These are phyloP conservation scores for Hericium coralloides DNA, from an alignment of 768 basidiomycete species.

Conservation along the genomic window DNA sequence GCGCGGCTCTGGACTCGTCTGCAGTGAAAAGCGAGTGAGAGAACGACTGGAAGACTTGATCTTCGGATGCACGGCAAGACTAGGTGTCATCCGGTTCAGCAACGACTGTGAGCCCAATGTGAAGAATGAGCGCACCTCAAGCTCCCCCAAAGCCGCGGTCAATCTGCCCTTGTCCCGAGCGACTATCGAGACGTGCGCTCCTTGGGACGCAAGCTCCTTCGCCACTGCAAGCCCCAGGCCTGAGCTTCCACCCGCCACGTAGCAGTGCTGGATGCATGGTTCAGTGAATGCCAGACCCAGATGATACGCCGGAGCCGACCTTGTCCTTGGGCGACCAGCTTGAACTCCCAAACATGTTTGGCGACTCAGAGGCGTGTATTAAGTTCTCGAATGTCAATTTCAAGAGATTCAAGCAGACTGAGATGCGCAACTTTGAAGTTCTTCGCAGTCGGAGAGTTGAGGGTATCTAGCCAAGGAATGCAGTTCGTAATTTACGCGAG, in stretches of 20 bases:
- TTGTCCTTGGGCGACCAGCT: neutral
- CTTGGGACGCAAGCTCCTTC: slow-evolving; percentile 48
- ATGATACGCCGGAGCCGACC: neutral
- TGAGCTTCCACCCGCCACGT: slow-evolving; percentile 74
- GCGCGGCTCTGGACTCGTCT: slow-evolving; percentile 44
- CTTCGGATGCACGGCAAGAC: slow-evolving; percentile 40
- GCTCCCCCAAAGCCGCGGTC: slow-evolving; percentile 42
- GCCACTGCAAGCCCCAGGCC: slow-evolving; percentile 76
- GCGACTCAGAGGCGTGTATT: too few relatives aligned
- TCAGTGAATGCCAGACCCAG: neutral
- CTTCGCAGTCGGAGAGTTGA: too few relatives aligned
- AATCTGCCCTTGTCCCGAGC: slow-evolving; percentile 61
- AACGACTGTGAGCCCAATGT: neutral
- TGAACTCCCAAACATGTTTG: neutral
- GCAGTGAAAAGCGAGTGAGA: slow-evolving; percentile 55
- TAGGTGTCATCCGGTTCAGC: slow-evolving; percentile 16
- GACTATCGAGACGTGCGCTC: slow-evolving; percentile 79
- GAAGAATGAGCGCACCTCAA: slow-evolving; percentile 44
- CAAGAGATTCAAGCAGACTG: too few relatives aligned
- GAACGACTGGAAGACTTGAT: slow-evolving; percentile 55
- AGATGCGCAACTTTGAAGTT: too few relatives aligned
- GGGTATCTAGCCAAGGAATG: too few relatives aligned
- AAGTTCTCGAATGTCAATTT: too few relatives aligned
- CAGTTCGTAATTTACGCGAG: too few relatives aligned
- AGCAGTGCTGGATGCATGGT: slow-evolving; percentile 50